A percentile compares a stretch with the other conserved stretches of the same genome.
Conservation (phyloP, 2,329 filamentous ascomycete genomes). For the Tolypocladium album region DNA sequence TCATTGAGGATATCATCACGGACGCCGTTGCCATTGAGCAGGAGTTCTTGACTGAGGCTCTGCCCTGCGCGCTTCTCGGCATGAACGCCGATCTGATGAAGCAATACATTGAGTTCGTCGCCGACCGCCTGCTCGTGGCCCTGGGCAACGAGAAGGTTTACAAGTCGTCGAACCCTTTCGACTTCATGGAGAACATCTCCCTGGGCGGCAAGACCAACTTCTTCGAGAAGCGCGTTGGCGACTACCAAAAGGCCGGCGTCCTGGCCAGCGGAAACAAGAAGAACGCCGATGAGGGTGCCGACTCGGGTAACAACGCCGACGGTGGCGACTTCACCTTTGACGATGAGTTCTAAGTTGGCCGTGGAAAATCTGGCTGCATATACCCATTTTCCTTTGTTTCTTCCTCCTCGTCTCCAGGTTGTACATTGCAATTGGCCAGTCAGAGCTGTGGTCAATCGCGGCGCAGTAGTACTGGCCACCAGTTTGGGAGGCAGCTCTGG, state of each 20-base stretch:
- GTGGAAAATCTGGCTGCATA: constrained; percentile 9
- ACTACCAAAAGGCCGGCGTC: constrained; percentile 99
- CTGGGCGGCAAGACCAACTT: constrained; percentile 99
- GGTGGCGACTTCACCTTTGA: constrained; percentile 85
- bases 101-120: constrained; percentile 99
- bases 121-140: constrained; percentile 83
- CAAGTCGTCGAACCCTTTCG: constrained; percentile 89
- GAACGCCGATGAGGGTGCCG: constrained; percentile 41
- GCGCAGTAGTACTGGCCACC: background rate
- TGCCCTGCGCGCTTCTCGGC: constrained; percentile 84
- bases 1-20: constrained; percentile 79
- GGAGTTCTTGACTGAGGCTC: constrained; percentile 93
- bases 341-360: constrained; percentile 77
- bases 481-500: background rate
- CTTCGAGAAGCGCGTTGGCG: constrained; percentile 99
- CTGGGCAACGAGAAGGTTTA: constrained; percentile 93
- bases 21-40: constrained; percentile 93
- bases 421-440: constrained; percentile 13
- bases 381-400: constrained; percentile 10
- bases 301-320: constrained; percentile 36
- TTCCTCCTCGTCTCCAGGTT: constrained; percentile 7
- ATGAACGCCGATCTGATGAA: constrained; percentile 98
- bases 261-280: constrained; percentile 79
- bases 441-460: background rate
- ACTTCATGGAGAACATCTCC: constrained; percentile 99